Evolutionary conservation across 345 rosid genomes (phyloP).

Genomic region (Euphorbia lathyris): DNA sequence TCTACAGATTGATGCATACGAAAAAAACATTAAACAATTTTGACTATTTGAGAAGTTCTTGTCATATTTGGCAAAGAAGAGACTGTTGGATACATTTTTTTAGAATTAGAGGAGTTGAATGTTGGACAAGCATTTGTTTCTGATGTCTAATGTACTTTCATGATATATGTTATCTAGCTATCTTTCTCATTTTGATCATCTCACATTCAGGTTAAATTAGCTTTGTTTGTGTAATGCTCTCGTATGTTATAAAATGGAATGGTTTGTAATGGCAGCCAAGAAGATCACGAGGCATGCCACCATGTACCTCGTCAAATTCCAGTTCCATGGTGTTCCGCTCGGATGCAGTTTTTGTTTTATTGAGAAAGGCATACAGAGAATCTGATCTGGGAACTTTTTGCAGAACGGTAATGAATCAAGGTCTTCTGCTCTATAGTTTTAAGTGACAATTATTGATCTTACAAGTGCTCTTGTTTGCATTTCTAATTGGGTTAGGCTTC

Average conservation of each 20-base stretch:
- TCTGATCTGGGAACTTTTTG: conserved; percentile 55
- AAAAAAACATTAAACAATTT: neutral
- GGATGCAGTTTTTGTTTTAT: conserved; percentile 56
- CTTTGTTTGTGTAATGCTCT: neutral
- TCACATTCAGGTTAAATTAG: neutral
- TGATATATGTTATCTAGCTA: neutral
- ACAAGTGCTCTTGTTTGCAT: conserved; percentile 10
- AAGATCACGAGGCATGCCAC: conserved; percentile 51
- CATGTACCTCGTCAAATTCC: conserved; percentile 41
- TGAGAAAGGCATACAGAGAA: conserved; percentile 69
- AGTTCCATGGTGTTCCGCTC: conserved; percentile 56
- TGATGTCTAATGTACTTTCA: neutral
- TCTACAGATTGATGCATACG: conserved; percentile 2
- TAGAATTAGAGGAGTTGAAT: neutral
- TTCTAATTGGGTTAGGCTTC: conserved; percentile 46
- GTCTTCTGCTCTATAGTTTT: conserved; percentile 13
- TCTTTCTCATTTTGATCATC: neutral
- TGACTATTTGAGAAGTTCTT: neutral
- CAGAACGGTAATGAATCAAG: conserved; percentile 46
- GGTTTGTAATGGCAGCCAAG: conserved; percentile 50
- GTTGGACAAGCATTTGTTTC: conserved; percentile 2
- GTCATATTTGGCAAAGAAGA: neutral
- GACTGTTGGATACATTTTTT: neutral
- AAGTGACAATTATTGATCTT: conserved; percentile 11
- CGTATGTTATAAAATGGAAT: neutral